phyloP scores from a whole-genome alignment of 2,329 filamentous ascomycete species.

The Seiridium cupressi region DNA sequence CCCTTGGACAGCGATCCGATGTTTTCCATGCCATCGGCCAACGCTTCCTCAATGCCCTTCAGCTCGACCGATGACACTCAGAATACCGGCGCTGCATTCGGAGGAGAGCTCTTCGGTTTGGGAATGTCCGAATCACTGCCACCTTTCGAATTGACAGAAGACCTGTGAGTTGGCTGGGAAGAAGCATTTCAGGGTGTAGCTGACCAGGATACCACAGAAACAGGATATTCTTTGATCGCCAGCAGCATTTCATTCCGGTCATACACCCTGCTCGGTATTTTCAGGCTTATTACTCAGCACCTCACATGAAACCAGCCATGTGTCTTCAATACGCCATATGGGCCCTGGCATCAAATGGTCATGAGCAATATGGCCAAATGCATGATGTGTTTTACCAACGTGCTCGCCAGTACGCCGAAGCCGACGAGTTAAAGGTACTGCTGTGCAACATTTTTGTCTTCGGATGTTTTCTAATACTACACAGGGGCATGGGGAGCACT shows the following conservation, averaged over 20 bases:
- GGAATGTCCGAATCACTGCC: constrained; percentile 79
- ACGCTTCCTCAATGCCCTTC: constrained; percentile 12
- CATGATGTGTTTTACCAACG: constrained; percentile 80
- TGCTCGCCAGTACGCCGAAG: constrained; percentile 77
- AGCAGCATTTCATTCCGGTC: constrained; percentile 72
- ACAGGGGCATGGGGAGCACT: constrained; percentile 71
- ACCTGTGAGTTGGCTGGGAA: constrained; percentile 59
- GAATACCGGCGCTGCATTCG: constrained; percentile 26
- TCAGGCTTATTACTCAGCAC: constrained; percentile 68
- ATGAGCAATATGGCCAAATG: constrained; percentile 48
- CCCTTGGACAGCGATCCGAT: constrained; percentile 11
- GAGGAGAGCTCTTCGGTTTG: constrained; percentile 72
- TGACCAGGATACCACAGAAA: constrained; percentile 46
- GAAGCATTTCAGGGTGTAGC: neutral
- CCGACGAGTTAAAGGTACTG: constrained; percentile 74
- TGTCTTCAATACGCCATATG: constrained; percentile 88
- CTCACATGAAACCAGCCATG: constrained; percentile 76
- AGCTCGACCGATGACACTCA: constrained; percentile 7
- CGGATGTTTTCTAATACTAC: neutral
- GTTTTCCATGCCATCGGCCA: constrained; percentile 15
- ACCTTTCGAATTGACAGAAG: constrained; percentile 74
- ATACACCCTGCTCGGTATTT: constrained; percentile 76
- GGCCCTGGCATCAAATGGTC: constrained; percentile 73
- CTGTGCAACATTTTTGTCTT: neutral
- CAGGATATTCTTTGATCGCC: constrained; percentile 70